Base-by-base conservation (phyloP, 208 protist genomes). In the Hexamita inflata region DNA sequence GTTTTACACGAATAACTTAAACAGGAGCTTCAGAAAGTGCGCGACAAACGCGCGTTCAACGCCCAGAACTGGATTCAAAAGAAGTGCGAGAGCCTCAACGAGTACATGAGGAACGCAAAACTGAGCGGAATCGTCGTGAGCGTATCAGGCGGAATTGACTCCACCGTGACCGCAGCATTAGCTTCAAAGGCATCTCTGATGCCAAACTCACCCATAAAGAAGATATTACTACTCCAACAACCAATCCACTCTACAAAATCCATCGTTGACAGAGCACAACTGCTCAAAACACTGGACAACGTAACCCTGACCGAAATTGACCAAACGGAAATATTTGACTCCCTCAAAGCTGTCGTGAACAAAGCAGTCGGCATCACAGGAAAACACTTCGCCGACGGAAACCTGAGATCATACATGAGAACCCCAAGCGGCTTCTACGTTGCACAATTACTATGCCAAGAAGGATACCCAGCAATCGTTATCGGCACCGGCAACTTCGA, bases 401-500 rank as follows among this genome's bases (percentile, higher is more conserved):
- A 95, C 82, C 84, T 95, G 42, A 82, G 87, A 26, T 92, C 88
- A 59, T 95, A 94, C 83, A 93, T 94, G 90, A 86, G 92, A 59
- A 93, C 92, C 0, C 92, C 92, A 13, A 74, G 85, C 0, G 85
- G 65, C n/a, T 95, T 90, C 80, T 95, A 94, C 81, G 85, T 90
- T 30, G 88, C 90, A 24, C 92, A 95, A 82, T 81, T 94, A 40
- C 78, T 90, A 38, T 84, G 77, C 38, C 86, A 90, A 62, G 77
- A 85, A 40, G 91, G 91, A 28, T 86, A 68, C 0, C 89, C 91
- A n/a, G 81, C 86, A 24, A 88, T 94, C 75, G 92, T 95, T 28
- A 90, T 95, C 84, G 92, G 92, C 26, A 95, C 92, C 28, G 92
- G 92, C 15, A 95, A 95, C 84, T 91, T 87, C 84, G 92, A 95